A percentile compares a stretch with the other conserved stretches of the same genome.
These are phyloP conservation scores for Trichophyton verrucosum DNA, from an alignment of 2,329 filamentous ascomycete species.

Conservation along the genomic window DNA sequence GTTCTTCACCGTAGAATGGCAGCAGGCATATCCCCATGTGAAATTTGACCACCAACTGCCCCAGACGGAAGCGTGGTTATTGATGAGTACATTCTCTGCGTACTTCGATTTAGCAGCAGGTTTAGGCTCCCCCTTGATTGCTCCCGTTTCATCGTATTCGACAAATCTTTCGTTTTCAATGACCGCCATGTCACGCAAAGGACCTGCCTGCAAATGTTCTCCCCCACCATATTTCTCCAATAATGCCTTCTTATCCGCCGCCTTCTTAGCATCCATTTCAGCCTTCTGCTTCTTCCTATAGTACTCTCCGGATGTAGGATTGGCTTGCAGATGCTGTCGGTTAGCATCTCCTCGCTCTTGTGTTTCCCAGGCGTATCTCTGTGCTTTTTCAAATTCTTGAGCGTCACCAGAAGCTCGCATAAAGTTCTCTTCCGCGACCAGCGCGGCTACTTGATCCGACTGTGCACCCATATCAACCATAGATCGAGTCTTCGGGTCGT, in stretches of 20 bases:
- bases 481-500: conserved; percentile 88
- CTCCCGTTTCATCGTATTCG: conserved; percentile 84
- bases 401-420: conserved; percentile 81
- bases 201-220: conserved; percentile 48
- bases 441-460: conserved; percentile 62
- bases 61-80: conserved; percentile 90
- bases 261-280: conserved; percentile 56
- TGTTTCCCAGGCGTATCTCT: conserved; percentile 86
- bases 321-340: conserved; percentile 81
- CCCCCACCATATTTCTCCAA: conserved; percentile 71
- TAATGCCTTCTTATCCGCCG: conserved; percentile 56
- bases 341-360: conserved; percentile 72
- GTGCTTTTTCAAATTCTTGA: conserved; percentile 79
- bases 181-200: conserved; percentile 54
- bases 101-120: conserved; percentile 79
- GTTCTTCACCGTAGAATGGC: conserved; percentile 86
- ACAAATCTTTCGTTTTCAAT: conserved; percentile 76
- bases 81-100: conserved; percentile 68
- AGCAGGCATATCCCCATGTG: conserved; percentile 92
- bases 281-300: conserved; percentile 66
- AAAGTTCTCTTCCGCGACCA: conserved; percentile 90
- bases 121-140: conserved; percentile 76
- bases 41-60: conserved; percentile 97
- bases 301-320: conserved; percentile 84
- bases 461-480: conserved; percentile 79